Percentiles rank a stretch among this genome's conserved stretches.
phyloP scores from a whole-genome alignment of 2,329 filamentous ascomycete genomes.

The Pyricularia sp. region DNA sequence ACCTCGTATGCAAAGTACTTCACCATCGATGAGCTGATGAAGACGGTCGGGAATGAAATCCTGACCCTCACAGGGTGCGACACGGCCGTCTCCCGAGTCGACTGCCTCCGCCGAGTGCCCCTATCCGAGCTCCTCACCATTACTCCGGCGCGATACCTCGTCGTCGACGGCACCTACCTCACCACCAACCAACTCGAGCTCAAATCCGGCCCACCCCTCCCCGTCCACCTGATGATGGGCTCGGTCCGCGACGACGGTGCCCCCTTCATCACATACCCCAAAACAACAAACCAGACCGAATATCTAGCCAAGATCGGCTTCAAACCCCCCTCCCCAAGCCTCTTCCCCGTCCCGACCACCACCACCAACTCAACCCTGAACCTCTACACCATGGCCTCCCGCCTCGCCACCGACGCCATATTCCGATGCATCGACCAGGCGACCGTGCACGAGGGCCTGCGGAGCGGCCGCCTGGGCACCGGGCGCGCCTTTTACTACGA shows the following conservation, averaged over 20 bases:
- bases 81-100: conserved; percentile 35
- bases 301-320: conserved; percentile 25
- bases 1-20: conserved; percentile 49
- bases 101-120: conserved; percentile 40
- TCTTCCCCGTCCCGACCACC: conserved; percentile 39
- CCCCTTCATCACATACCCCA: conserved; percentile 40
- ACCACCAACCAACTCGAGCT: conserved; percentile 35
- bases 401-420: conserved; percentile 46
- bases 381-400: conserved; percentile 44
- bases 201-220: conserved; percentile 28
- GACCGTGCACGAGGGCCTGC: conserved; percentile 40
- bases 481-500: conserved; percentile 45
- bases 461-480: conserved; percentile 32
- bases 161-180: conserved; percentile 49
- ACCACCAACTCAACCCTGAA: conserved; percentile 38
- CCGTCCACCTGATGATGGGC: conserved; percentile 47
- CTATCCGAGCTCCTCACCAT: conserved; percentile 33
- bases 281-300: conserved; percentile 17
- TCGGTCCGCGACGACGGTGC: conserved; percentile 44
- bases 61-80: conserved; percentile 43
- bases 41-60: conserved; percentile 37
- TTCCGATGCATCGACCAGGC: conserved; percentile 53
- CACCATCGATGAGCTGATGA: conserved; percentile 42
- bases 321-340: conserved; percentile 21
- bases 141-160: conserved; percentile 40